phyloP scores from a whole-genome alignment of 2,329 filamentous ascomycete genomes.

The Plectosphaerella plurivora region DNA sequence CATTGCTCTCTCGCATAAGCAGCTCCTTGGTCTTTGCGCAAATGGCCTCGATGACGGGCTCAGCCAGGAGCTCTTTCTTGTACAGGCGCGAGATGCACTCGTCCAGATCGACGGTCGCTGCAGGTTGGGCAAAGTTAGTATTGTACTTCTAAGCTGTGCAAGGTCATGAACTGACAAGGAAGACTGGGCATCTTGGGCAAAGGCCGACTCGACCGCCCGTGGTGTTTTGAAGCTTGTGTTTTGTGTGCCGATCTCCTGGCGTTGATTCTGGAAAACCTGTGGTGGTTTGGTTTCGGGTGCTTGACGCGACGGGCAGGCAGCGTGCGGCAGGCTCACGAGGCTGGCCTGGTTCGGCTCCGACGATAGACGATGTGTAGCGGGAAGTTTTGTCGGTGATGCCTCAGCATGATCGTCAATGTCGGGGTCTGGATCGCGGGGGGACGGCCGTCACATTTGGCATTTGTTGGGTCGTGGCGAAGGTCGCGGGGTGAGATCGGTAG shows the following conservation, averaged over 20 bases:
- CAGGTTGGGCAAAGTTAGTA: conserved; percentile 2
- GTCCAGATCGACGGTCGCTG: conserved; percentile 95
- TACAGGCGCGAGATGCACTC: conserved; percentile 97
- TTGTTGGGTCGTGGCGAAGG: background rate
- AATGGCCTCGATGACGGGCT: conserved; percentile 98
- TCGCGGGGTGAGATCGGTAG: background rate
- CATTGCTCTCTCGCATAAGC: conserved; percentile 99
- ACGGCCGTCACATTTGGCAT: conserved; percentile 21
- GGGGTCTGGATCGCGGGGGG: conserved; percentile 9
- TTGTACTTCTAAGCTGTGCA: background rate
- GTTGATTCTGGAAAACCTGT: too few relatives aligned
- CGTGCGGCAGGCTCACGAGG: conserved; percentile 13
- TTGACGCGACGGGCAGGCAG: background rate
- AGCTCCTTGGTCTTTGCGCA: conserved; percentile 99
- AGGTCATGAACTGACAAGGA: conserved; percentile 39
- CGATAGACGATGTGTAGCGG: conserved; percentile 28
- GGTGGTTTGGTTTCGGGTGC: too few relatives aligned
- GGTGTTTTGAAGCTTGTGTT: background rate
- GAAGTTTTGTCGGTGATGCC: conserved; percentile 24
- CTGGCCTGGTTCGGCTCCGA: conserved; percentile 11
- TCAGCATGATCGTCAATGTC: conserved; percentile 33
- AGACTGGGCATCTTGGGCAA: conserved; percentile 48
- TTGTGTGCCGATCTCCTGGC: background rate
- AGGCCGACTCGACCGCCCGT: background rate
- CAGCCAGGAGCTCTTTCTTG: conserved; percentile 92